Evolutionary conservation across 169 alveolate species (phyloP).

Genomic region (Eimeria falciformis): DNA sequence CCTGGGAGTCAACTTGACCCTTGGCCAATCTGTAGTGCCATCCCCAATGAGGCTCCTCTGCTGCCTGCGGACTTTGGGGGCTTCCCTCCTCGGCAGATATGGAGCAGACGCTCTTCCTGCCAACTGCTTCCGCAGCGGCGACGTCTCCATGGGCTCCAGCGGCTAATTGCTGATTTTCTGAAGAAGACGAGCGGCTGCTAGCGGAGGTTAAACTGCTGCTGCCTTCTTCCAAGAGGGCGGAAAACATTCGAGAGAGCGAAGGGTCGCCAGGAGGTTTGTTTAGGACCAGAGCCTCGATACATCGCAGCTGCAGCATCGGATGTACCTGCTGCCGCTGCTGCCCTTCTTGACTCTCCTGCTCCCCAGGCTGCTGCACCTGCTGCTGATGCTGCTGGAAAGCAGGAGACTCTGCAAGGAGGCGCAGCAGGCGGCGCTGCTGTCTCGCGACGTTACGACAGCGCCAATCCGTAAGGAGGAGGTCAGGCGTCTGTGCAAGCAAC

Average conservation of each 20-base stretch:
- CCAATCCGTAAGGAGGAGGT: conserved; percentile 28
- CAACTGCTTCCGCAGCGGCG: not conserved
- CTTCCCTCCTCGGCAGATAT: conserved; percentile 1
- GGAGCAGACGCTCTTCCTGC: not conserved
- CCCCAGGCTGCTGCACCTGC: not conserved
- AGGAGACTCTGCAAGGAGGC: conserved; percentile 11
- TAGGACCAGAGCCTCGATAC: conserved; percentile 4
- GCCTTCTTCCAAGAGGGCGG: not conserved
- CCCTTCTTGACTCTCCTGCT: not conserved
- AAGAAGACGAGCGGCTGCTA: not conserved
- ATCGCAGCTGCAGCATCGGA: conserved; percentile 5
- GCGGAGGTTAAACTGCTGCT: not conserved
- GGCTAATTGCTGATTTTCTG: not conserved
- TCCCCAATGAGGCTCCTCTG: not conserved
- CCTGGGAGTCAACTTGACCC: not conserved
- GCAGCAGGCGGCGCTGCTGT: not conserved
- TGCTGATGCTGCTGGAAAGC: not conserved
- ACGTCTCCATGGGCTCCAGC: not conserved
- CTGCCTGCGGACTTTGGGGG: not conserved
- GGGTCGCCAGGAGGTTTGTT: not conserved
- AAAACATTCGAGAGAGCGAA: not conserved
- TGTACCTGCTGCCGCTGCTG: not conserved
- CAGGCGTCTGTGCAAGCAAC: conserved; percentile 17
- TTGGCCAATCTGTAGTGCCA: conserved; percentile 3
- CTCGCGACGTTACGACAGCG: not conserved